phyloP scores from a whole-genome alignment of 1,284 basidiomycete genomes.

The Moesziomyces sp. region DNA sequence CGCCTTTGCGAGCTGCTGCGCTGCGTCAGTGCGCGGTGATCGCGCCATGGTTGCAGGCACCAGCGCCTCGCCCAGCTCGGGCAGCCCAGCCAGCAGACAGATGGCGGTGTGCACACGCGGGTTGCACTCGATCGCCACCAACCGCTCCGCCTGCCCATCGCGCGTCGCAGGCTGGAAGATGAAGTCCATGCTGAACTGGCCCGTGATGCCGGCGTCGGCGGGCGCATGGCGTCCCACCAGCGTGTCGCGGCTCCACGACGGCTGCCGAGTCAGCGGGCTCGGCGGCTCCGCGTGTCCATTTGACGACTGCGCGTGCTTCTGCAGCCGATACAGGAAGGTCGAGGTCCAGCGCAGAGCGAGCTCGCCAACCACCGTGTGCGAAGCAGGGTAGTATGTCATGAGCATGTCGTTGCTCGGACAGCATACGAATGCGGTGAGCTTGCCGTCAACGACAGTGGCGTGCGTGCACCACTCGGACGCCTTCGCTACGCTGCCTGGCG shows the following conservation, averaged over 20 bases:
- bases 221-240: slow-evolving; percentile 32
- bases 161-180: slow-evolving; percentile 66
- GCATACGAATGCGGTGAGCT: slow-evolving; percentile 69
- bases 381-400: slow-evolving; percentile 69
- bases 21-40: background rate
- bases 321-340: slow-evolving; percentile 64
- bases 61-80: slow-evolving; percentile 28
- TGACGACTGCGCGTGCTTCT: slow-evolving; percentile 8
- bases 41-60: slow-evolving; percentile 14
- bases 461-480: slow-evolving; percentile 69
- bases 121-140: slow-evolving; percentile 70
- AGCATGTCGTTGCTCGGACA: slow-evolving; percentile 71
- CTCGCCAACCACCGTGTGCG: slow-evolving; percentile 61
- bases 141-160: slow-evolving; percentile 48
- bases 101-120: slow-evolving; percentile 70
- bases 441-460: slow-evolving; percentile 68
- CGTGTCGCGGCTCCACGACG: slow-evolving; percentile 26
- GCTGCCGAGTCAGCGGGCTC: background rate
- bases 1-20: background rate
- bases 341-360: slow-evolving; percentile 68
- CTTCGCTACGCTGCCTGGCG: background rate
- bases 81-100: slow-evolving; percentile 65
- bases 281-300: background rate
- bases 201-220: slow-evolving; percentile 59
- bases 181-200: slow-evolving; percentile 70